A percentile compares a stretch with the other conserved stretches of the same genome.
Conservation (phyloP, 1,139 yeast genomes). For the Geotrichum reessii region DNA sequence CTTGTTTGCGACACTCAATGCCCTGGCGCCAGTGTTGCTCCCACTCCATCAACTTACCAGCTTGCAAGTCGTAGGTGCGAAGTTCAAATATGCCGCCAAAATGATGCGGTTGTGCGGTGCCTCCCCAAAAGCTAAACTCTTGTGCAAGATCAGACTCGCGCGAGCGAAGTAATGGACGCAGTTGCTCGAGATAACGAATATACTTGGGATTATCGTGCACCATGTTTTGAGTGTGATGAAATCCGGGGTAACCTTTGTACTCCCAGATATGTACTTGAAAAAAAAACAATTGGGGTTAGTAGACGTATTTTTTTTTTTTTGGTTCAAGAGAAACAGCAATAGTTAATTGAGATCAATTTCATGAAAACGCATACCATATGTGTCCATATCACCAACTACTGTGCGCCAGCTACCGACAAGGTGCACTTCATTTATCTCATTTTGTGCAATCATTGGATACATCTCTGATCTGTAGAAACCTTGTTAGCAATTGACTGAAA, state of each 20-base stretch:
- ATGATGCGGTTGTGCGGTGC: conserved; percentile 40
- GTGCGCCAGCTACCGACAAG: conserved; percentile 43
- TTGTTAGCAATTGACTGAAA: background rate
- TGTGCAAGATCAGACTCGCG: conserved; percentile 38
- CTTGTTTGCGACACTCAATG: conserved; percentile 40
- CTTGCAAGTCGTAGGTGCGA: conserved; percentile 38
- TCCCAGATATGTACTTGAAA: conserved; percentile 39
- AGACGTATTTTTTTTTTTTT: no score
- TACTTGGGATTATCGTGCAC: conserved; percentile 34
- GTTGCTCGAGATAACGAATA: conserved; percentile 30
- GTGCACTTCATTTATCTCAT: conserved; percentile 34
- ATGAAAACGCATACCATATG: conserved; percentile 27
- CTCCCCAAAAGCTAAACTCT: conserved; percentile 44
- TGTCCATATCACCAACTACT: conserved; percentile 40
- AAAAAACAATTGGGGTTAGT: background rate
- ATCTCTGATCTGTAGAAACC: conserved; percentile 22
- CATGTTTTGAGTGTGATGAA: conserved; percentile 37
- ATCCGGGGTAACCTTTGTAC: conserved; percentile 41
- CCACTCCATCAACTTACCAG: conserved; percentile 42
- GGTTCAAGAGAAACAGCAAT: background rate
- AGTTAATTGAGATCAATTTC: background rate
- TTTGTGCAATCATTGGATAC: conserved; percentile 36
- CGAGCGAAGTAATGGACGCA: conserved; percentile 35
- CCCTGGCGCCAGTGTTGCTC: conserved; percentile 41
- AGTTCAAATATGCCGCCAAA: conserved; percentile 43